These are phyloP conservation scores for Anethum foeniculum DNA, from an alignment of 140 eudicot species.

Conservation along the genomic window DNA sequence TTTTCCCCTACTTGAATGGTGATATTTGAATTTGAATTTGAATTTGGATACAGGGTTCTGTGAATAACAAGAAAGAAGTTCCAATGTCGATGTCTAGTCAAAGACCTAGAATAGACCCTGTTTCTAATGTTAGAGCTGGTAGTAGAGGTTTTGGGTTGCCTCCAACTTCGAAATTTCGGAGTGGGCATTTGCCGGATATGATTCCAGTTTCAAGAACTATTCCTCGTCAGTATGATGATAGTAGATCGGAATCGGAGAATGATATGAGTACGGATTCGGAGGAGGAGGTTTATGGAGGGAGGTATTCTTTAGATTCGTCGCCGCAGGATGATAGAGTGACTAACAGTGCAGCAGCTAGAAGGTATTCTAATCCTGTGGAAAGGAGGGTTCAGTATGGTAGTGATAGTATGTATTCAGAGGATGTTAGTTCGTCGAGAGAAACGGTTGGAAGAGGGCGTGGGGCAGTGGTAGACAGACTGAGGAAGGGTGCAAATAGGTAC, in stretches of 20 bases:
- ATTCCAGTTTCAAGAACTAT: conserved; percentile 55
- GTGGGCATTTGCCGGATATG: conserved; percentile 55
- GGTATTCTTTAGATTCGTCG: conserved; percentile 72
- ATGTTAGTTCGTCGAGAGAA: conserved; percentile 60
- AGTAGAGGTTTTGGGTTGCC: conserved; percentile 56
- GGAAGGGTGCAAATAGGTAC: conserved; percentile 52
- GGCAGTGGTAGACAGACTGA: conserved; percentile 31
- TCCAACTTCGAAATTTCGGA: conserved; percentile 51
- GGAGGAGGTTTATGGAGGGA: conserved; percentile 60
- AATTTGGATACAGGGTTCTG: conserved; percentile 39
- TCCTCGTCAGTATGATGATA: conserved; percentile 33
- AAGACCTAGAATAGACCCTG: conserved; percentile 32
- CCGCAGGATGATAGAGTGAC: conserved; percentile 57
- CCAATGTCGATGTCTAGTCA: conserved; percentile 31
- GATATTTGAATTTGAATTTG: background rate
- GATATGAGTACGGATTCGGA: conserved; percentile 67
- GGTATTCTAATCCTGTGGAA: conserved; percentile 34
- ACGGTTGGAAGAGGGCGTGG: conserved; percentile 38
- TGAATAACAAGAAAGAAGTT: conserved; percentile 32
- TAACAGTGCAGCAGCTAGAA: conserved; percentile 16
- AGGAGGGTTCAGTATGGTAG: conserved; percentile 42
- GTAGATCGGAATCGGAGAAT: conserved; percentile 43
- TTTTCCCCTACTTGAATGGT: background rate
- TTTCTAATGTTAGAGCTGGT: conserved; percentile 26
- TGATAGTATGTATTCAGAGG: conserved; percentile 45